Evolutionary conservation across 352 stramenopile species (phyloP).

Genomic region (Phytophthora meadii): DNA sequence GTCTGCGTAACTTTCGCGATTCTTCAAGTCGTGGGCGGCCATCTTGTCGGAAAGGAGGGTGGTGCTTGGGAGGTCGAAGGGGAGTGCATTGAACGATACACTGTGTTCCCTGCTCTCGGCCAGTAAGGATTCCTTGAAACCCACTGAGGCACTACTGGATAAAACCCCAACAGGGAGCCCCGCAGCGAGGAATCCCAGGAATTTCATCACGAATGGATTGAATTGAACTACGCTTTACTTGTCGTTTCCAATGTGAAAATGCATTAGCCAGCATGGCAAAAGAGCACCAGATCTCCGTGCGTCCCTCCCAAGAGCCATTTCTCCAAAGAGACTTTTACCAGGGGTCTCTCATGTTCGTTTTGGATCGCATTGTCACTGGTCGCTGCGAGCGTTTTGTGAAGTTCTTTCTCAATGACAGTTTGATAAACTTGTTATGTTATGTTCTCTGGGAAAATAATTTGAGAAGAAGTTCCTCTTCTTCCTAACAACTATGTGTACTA

Average conservation of each 20-base stretch:
- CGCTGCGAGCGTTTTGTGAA: no score
- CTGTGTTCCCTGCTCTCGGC: conserved; percentile 22
- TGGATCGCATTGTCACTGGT: no score
- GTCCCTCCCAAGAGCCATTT: no score
- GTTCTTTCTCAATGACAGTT: no score
- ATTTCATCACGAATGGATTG: conserved; percentile 22
- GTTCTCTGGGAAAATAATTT: no score
- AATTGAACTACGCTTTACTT: not conserved
- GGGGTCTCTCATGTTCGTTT: no score
- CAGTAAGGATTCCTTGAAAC: conserved; percentile 31
- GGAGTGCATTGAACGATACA: conserved; percentile 29
- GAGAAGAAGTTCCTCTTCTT: no score
- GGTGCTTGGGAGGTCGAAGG: conserved; percentile 23
- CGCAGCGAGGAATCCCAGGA: conserved; percentile 24
- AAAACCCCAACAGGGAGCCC: conserved; percentile 17
- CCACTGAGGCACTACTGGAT: conserved; percentile 20
- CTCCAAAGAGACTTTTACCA: no score
- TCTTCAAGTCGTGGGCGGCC: conserved; percentile 8
- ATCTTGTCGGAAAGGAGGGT: conserved; percentile 25
- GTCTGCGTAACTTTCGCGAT: conserved; percentile 5
- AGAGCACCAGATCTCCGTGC: no score
- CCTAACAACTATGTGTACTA: no score
- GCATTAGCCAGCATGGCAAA: not conserved
- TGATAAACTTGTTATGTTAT: no score
- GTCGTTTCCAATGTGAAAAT: not conserved